phyloP scores from a whole-genome alignment of 208 protist genomes.

The Acanthamoeba healyi region DNA sequence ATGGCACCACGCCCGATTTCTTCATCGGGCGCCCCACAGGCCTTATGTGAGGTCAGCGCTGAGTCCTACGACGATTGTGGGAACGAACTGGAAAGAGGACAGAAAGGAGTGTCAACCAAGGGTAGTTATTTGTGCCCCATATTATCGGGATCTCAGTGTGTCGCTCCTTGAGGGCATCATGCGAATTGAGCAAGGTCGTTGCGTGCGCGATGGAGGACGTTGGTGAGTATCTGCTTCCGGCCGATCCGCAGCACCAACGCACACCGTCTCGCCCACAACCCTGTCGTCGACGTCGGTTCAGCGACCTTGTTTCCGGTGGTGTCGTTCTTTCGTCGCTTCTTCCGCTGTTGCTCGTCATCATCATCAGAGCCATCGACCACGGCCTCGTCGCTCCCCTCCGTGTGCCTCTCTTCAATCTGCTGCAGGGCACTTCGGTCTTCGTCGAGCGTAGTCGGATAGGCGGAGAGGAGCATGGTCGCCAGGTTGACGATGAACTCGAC shows the following conservation, averaged over 20 bases:
- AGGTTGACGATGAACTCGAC: background rate
- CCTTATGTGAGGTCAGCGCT: too few species aligned
- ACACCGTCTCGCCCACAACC: background rate
- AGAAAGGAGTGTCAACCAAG: too few species aligned
- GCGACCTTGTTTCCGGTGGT: background rate
- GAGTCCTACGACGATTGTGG: too few species aligned
- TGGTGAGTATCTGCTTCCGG: constrained; percentile 1
- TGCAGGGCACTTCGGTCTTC: background rate
- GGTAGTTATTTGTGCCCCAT: too few species aligned
- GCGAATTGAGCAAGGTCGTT: background rate
- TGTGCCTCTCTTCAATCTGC: background rate
- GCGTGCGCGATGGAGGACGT: constrained; percentile 6
- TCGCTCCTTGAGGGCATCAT: too few species aligned
- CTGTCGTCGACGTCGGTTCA: background rate
- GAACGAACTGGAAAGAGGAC: too few species aligned
- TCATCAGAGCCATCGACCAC: background rate
- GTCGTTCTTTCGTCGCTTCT: background rate
- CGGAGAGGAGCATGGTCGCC: constrained; percentile 9
- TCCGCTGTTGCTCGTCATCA: background rate
- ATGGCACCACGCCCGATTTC: too few species aligned
- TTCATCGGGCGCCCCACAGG: too few species aligned
- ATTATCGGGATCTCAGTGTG: too few species aligned
- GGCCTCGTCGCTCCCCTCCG: background rate
- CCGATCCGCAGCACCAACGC: constrained; percentile 34
- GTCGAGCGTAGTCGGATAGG: background rate